phyloP scores from a whole-genome alignment of 2,329 filamentous ascomycete species.

The Truncatella angustata region DNA sequence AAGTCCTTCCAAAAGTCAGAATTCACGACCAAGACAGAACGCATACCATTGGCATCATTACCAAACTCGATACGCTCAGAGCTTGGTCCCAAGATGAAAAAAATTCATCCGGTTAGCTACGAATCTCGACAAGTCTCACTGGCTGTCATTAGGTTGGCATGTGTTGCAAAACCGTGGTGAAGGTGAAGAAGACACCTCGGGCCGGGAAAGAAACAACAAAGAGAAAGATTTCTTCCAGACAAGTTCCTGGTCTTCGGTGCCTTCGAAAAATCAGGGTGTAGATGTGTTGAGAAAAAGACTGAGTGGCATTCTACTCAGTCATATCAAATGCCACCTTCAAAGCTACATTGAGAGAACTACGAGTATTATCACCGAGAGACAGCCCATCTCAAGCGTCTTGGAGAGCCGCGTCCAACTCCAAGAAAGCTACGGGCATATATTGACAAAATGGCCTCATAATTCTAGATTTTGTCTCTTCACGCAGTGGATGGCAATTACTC shows the following conservation, averaged over 20 bases:
- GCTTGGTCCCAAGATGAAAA: constrained; percentile 37
- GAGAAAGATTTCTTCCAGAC: constrained; percentile 32
- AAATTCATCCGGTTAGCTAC: constrained; percentile 32
- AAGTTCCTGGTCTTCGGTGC: constrained; percentile 25
- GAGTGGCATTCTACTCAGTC: constrained; percentile 30
- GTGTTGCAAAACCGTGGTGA: constrained; percentile 47
- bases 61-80: constrained; percentile 49
- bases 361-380: constrained; percentile 16
- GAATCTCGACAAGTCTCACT: constrained; percentile 50
- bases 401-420: constrained; percentile 23
- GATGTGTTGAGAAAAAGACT: constrained; percentile 35
- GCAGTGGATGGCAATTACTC: constrained; percentile 39
- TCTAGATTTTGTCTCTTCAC: constrained; percentile 33
- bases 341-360: constrained; percentile 25
- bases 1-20: constrained; percentile 40
- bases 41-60: constrained; percentile 57
- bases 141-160: constrained; percentile 18
- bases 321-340: constrained; percentile 27
- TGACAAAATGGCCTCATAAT: constrained; percentile 33
- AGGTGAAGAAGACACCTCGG: constrained; percentile 17
- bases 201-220: constrained; percentile 27
- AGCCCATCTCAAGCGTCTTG: constrained; percentile 18
- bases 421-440: constrained; percentile 30
- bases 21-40: constrained; percentile 25
- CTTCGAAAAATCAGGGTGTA: constrained; percentile 31